A percentile compares a stretch with the other conserved stretches of the same genome.
These are phyloP conservation scores for Sphaerulina populicola DNA, from an alignment of 2,329 filamentous ascomycete species.

Conservation along the genomic window DNA sequence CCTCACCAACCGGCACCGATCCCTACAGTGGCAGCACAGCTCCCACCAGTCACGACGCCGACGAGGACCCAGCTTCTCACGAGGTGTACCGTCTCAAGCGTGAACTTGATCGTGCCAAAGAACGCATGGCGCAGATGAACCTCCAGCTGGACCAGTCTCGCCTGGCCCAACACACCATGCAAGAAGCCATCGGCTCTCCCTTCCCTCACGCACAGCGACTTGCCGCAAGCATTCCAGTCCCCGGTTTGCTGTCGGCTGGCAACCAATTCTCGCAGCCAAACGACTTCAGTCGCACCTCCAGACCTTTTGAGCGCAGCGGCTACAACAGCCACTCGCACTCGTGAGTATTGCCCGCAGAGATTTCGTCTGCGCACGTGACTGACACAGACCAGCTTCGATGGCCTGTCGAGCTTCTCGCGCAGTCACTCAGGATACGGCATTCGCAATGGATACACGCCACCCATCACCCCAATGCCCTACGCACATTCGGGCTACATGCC, in stretches of 20 bases:
- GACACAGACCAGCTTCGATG: slow-evolving; percentile 15
- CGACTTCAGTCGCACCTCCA: slow-evolving; percentile 12
- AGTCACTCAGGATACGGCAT: slow-evolving; percentile 9
- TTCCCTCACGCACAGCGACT: slow-evolving; percentile 28
- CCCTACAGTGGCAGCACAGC: slow-evolving; percentile 27
- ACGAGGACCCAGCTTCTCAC: slow-evolving; percentile 38
- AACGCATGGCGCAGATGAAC: slow-evolving; percentile 61
- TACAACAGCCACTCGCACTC: slow-evolving; percentile 16
- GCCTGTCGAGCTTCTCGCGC: slow-evolving; percentile 11
- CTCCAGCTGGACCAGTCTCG: slow-evolving; percentile 61
- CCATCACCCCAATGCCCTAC: slow-evolving; percentile 25
- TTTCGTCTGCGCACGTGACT: slow-evolving; percentile 2
- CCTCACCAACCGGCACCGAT: slow-evolving; percentile 26
- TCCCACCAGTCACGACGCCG: slow-evolving; percentile 20
- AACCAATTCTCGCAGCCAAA: slow-evolving; percentile 9
- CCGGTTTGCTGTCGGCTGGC: slow-evolving; percentile 13
- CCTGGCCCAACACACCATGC: slow-evolving; percentile 51
- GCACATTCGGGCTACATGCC: slow-evolving; percentile 18
- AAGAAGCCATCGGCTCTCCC: slow-evolving; percentile 38
- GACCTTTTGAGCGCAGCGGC: slow-evolving; percentile 16
- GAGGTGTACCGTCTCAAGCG: slow-evolving; percentile 62
- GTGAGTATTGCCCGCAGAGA: slow-evolving; percentile 10
- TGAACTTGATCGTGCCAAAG: slow-evolving; percentile 62
- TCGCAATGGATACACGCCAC: slow-evolving; percentile 23
- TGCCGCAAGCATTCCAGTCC: slow-evolving; percentile 24